A percentile compares a stretch with the other conserved stretches of the same genome.
phyloP scores from a whole-genome alignment of 164 flowering plant genomes.

The Echeveria elegans region DNA sequence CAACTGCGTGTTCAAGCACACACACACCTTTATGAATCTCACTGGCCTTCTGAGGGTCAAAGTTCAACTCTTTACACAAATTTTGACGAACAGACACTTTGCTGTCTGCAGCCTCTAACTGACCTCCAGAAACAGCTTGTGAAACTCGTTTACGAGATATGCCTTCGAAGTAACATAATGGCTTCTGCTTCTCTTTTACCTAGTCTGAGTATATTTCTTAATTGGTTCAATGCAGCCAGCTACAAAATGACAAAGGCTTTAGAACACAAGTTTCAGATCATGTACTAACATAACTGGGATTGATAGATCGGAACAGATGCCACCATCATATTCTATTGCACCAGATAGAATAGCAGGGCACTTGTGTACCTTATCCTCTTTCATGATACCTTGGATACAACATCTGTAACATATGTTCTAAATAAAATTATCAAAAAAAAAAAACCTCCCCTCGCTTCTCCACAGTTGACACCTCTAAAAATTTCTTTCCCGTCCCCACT shows the following conservation, averaged over 20 bases:
- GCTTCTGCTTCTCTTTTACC: constrained; percentile 83
- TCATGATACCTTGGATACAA: constrained; percentile 71
- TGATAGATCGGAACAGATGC: neutral
- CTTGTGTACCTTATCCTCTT: constrained; percentile 57
- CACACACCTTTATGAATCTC: constrained; percentile 84
- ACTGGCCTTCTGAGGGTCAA: constrained; percentile 83
- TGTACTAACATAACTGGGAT: neutral
- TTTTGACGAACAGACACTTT: constrained; percentile 90
- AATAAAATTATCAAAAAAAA: constrained; percentile 84
- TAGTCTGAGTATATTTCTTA: constrained; percentile 83
- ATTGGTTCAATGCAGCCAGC: constrained; percentile 70
- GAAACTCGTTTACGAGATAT: constrained; percentile 71
- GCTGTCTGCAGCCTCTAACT: constrained; percentile 68
- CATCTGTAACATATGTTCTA: constrained; percentile 66
- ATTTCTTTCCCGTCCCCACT: no score
- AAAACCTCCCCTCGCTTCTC: no score
- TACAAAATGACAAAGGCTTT: constrained; percentile 25
- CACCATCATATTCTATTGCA: neutral
- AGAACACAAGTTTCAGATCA: neutral
- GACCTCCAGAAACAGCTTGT: constrained; percentile 68
- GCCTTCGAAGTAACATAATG: constrained; percentile 71
- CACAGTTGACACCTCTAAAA: no score
- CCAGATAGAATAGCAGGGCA: neutral
- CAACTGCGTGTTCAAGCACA: neutral
- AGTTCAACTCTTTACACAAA: constrained; percentile 74